Percentiles rank a stretch among this genome's conserved stretches.
Conservation (phyloP, 768 basidiomycete genomes). For the Phylloporus sp. region DNA sequence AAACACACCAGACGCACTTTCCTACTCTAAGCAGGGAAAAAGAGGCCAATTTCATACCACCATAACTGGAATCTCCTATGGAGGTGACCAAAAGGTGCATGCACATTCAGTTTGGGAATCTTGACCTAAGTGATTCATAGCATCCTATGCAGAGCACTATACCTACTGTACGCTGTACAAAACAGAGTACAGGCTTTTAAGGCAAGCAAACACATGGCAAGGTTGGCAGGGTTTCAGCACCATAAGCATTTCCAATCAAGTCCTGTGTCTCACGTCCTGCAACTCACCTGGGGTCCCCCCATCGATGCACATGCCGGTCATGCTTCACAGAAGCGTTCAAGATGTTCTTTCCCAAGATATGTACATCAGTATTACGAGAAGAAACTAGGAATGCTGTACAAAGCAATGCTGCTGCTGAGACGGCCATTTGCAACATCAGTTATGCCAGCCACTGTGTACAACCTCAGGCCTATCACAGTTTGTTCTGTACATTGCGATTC, state of each 20-base stretch:
- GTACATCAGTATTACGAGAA: neutral
- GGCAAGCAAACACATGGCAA: neutral
- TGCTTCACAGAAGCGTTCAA: neutral
- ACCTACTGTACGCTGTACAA: accelerated
- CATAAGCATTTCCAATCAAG: neutral
- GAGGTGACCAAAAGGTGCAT: neutral
- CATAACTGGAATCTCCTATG: neutral
- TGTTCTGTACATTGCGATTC: slow-evolving; percentile 2
- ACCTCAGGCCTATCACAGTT: neutral
- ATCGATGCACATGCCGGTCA: too few relatives aligned
- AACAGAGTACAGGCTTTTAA: neutral
- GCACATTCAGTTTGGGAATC: too few relatives aligned
- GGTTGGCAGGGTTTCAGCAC: slow-evolving; percentile 3
- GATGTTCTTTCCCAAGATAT: neutral
- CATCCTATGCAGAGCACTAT: neutral
- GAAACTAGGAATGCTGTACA: neutral
- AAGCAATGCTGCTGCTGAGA: accelerated
- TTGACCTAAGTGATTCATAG: neutral
- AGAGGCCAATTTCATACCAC: neutral
- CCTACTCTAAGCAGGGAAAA: neutral
- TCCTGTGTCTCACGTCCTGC: too few relatives aligned
- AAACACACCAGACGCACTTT: too few relatives aligned
- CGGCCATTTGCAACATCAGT: neutral
- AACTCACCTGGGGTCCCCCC: too few relatives aligned
- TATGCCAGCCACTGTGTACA: neutral